phyloP scores from a whole-genome alignment of 352 stramenopile genomes.

The Phytophthora pistaciae region DNA sequence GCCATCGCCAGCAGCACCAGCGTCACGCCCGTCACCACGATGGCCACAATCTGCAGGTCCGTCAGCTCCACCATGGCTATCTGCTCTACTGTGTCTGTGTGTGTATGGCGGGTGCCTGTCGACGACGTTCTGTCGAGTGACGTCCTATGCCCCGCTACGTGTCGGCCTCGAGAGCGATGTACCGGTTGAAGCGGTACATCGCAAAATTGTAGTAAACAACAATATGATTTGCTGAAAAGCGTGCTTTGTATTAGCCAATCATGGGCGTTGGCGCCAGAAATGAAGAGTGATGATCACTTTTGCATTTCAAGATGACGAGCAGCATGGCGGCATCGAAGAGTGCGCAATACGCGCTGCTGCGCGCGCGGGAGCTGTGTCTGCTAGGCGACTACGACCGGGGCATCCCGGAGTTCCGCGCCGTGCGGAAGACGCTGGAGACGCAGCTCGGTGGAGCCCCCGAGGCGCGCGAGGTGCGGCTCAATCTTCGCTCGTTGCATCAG shows the following conservation, averaged over 20 bases:
- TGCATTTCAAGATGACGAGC: background rate
- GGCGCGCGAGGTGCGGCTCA: slow-evolving; percentile 43
- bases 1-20: slow-evolving; percentile 69
- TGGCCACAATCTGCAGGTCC: slow-evolving; percentile 80
- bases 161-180: slow-evolving; percentile 22
- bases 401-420: slow-evolving; percentile 49
- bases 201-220: background rate
- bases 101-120: slow-evolving; percentile 5
- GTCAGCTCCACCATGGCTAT: slow-evolving; percentile 52
- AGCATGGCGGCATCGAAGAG: background rate
- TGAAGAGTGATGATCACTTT: slow-evolving; percentile 3
- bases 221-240: slow-evolving; percentile 7
- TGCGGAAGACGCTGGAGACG: slow-evolving; percentile 44
- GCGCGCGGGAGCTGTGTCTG: slow-evolving; percentile 70
- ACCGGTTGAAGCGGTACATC: background rate
- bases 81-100: slow-evolving; percentile 3
- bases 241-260: slow-evolving; percentile 23
- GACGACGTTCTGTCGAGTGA: slow-evolving; percentile 24
- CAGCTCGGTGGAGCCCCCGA: slow-evolving; percentile 35
- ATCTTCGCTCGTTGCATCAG: background rate
- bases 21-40: slow-evolving; percentile 66
- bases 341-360: slow-evolving; percentile 48
- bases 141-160: slow-evolving; percentile 38
- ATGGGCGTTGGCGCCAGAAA: slow-evolving; percentile 8
- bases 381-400: slow-evolving; percentile 68